Evolutionary conservation across 2,329 filamentous ascomycete species (phyloP), one percentile per base, ranked within the genome.

Genomic region (Fonsecaea erecta): DNA sequence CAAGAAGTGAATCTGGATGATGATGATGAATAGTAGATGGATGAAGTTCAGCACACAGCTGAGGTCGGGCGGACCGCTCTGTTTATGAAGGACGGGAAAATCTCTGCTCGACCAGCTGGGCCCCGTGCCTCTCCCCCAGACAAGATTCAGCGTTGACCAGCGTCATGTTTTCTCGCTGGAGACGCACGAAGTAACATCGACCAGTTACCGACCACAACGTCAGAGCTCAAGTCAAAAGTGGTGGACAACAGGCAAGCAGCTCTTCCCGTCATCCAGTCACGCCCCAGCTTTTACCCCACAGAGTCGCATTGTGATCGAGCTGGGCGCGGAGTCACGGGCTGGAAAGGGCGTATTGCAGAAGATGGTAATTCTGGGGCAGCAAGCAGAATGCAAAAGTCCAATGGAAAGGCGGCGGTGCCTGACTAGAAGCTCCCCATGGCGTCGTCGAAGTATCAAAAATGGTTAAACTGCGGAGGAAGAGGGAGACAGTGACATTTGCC

Each of bases 401-500:
- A 62, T 62, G 12, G 52, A 34, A 46, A 26, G 30, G 12, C 24
- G 8, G 26, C 3, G 32, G 60, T 62, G 40, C 60, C 60, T 62
- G 60, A 51, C 60, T 55, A 55, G 37, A 56, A 56, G 52, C 28
- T 40, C 30, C n/a, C 55, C 40, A 40, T 62, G 52, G 21, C 26
- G 1, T 34, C 6, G 30, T 24, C 16, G 26, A 34, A 51, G 4
- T 46, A 32, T 51, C 48, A 52, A 62, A 59, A 61, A n/a, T 48
- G 46, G 53, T 12, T 62, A 48, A 48, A 54, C 5, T 48, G 52
- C 60, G 53, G 59, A 62, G 57, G 56, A 60, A 56, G 30, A 52
- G 52, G 30, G 24, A 57, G 43, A 48, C 35, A 57, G 57, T 61
- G 57, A 61, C 58, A 53, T 58, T 65, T 57, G 58, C 57, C 63